Evolutionary conservation across 1,284 basidiomycete species (phyloP).

Genomic region (Jaminaea rosea): DNA sequence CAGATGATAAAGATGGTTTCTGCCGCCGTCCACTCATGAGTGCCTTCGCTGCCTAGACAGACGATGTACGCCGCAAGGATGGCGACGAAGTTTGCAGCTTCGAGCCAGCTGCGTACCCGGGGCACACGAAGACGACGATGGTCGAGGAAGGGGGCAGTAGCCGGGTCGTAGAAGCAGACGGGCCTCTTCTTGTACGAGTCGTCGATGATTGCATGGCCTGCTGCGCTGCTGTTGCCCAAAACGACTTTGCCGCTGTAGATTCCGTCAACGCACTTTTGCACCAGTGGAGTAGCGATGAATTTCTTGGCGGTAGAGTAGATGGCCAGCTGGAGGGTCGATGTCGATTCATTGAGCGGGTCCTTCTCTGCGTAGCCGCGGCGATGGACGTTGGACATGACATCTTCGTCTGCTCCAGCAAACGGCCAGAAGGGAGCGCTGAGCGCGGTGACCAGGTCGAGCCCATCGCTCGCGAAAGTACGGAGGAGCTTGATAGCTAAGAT

Average conservation of each 20-base stretch:
- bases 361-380: background rate
- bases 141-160: constrained; percentile 79
- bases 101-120: constrained; percentile 74
- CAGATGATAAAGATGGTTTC: constrained; percentile 33
- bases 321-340: constrained; percentile 37
- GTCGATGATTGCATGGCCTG: constrained; percentile 30
- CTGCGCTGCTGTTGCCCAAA: constrained; percentile 18
- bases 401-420: constrained; percentile 51
- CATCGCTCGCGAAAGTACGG: constrained; percentile 49
- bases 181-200: constrained; percentile 87
- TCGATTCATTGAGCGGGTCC: constrained; percentile 5
- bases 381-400: constrained; percentile 6
- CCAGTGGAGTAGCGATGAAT: constrained; percentile 35
- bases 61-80: constrained; percentile 37
- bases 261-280: constrained; percentile 34
- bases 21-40: constrained; percentile 21
- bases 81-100: constrained; percentile 64
- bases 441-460: constrained; percentile 64
- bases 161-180: constrained; percentile 85
- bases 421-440: constrained; percentile 82
- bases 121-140: constrained; percentile 93
- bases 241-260: constrained; percentile 38
- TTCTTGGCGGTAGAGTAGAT: constrained; percentile 35
- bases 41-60: constrained; percentile 37
- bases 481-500: constrained; percentile 74